Evolutionary conservation across 768 basidiomycete genomes (phyloP).

Genomic region (Pholiota molesta): DNA sequence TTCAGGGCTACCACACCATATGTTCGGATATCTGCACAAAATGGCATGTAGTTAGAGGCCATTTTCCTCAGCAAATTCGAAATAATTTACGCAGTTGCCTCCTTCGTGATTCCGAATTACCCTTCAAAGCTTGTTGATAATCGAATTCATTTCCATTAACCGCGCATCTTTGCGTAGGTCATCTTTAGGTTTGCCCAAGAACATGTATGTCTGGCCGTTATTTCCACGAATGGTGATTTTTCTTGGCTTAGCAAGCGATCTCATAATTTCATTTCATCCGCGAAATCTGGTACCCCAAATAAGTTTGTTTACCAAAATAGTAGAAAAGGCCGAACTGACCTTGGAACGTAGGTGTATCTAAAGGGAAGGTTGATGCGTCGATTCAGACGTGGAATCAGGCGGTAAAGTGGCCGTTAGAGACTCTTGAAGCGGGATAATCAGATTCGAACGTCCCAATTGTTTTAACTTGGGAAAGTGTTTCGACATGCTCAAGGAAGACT

Average conservation of each 20-base stretch:
- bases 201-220: slow-evolving; percentile 84
- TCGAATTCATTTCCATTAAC: slow-evolving; percentile 96
- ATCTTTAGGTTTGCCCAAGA: slow-evolving; percentile 96
- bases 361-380: slow-evolving; percentile 83
- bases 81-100: slow-evolving; percentile 79
- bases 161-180: slow-evolving; percentile 97
- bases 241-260: slow-evolving; percentile 86
- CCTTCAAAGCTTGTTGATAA: slow-evolving; percentile 97
- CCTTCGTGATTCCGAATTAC: slow-evolving; percentile 90
- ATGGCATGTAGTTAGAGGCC: background rate
- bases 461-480: slow-evolving; percentile 61
- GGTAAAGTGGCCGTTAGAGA: slow-evolving; percentile 91
- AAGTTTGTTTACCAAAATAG: background rate
- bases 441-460: slow-evolving; percentile 55
- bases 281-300: slow-evolving; percentile 55
- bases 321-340: slow-evolving; percentile 43
- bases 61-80: background rate
- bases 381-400: slow-evolving; percentile 61
- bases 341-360: slow-evolving; percentile 72
- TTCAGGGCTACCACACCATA: slow-evolving; percentile 99
- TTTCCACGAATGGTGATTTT: slow-evolving; percentile 86
- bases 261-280: slow-evolving; percentile 91
- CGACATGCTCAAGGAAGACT: slow-evolving; percentile 47
- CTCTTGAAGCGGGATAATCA: slow-evolving; percentile 93
- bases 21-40: slow-evolving; percentile 82